A percentile compares a stretch with the other conserved stretches of the same genome.
Evolutionary conservation across 2,329 filamentous ascomycete genomes (phyloP).

Genomic region (Fusarium chlamydosporum): DNA sequence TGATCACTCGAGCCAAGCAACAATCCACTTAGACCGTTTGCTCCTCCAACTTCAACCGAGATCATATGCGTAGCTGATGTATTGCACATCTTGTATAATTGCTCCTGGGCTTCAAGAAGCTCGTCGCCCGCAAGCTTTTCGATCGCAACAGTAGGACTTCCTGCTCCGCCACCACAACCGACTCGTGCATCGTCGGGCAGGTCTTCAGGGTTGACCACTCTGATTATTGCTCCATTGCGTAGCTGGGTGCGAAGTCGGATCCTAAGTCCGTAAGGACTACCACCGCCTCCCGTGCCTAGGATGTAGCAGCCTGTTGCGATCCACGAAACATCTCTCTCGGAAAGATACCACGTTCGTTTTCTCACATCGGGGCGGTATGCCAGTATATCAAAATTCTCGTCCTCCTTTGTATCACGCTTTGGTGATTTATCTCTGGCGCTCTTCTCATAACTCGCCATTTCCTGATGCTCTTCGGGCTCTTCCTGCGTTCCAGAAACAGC

Average conservation of each 20-base stretch:
- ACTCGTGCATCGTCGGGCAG: constrained; percentile 66
- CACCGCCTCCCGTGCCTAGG: constrained; percentile 72
- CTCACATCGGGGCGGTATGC: constrained; percentile 65
- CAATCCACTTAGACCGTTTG: constrained; percentile 72
- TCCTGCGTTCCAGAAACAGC: constrained; percentile 1
- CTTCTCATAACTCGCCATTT: constrained; percentile 46
- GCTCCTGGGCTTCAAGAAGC: constrained; percentile 64
- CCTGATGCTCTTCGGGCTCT: constrained; percentile 17
- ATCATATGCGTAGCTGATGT: constrained; percentile 69
- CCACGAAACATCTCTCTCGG: constrained; percentile 70
- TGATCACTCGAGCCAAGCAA: constrained; percentile 67
- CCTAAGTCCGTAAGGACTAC: constrained; percentile 66
- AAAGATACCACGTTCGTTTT: constrained; percentile 69
- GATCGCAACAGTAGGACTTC: constrained; percentile 71
- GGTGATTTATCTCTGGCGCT: constrained; percentile 1
- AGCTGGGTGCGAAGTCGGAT: constrained; percentile 67
- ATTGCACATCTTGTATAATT: constrained; percentile 67
- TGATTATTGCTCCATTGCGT: constrained; percentile 64
- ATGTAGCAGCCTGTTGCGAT: constrained; percentile 72
- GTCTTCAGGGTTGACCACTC: constrained; percentile 65
- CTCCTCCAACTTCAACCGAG: constrained; percentile 75
- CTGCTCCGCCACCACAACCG: constrained; percentile 69
- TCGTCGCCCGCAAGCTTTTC: constrained; percentile 73
- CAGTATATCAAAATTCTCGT: constrained; percentile 54
- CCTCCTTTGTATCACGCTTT: constrained; percentile 7